A percentile compares a stretch with the other conserved stretches of the same genome.
Evolutionary conservation across 441 rosid genomes (phyloP).

Genomic region (Theobroma grandiflorum): DNA sequence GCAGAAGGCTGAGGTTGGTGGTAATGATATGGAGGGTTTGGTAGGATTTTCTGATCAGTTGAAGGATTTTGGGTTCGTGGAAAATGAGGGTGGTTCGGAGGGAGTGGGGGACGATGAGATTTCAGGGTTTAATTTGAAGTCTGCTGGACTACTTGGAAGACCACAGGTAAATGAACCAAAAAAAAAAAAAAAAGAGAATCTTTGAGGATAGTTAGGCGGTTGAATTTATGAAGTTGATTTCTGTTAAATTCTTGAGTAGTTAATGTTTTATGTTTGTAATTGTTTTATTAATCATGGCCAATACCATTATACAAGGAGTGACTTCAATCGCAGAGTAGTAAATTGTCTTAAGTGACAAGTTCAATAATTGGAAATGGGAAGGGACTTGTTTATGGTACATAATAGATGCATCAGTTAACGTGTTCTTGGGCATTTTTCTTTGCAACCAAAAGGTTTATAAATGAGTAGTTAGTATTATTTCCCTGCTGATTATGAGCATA

Average conservation of each 20-base stretch:
- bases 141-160: conserved; percentile 59
- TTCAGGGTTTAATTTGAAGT: conserved; percentile 59
- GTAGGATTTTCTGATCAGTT: conserved; percentile 55
- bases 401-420: background rate
- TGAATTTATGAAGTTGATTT: background rate
- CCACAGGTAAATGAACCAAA: conserved; percentile 59
- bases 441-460: background rate
- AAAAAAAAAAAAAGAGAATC: background rate
- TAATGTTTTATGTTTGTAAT: background rate
- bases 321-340: background rate
- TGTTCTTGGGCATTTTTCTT: background rate
- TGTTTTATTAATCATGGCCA: background rate
- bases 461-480: background rate
- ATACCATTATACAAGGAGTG: background rate
- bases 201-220: background rate
- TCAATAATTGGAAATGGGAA: conserved; percentile 5
- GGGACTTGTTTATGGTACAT: background rate
- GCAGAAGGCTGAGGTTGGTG: conserved; percentile 41
- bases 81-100: conserved; percentile 40
- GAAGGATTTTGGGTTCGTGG: conserved; percentile 50
- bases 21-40: conserved; percentile 46
- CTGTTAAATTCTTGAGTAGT: background rate
- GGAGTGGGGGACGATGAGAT: conserved; percentile 52
- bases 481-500: background rate
- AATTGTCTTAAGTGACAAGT: background rate